Evolutionary conservation across 345 rosid genomes (phyloP), one percentile per base, ranked within the genome.

Genomic region (Syzygium aqueum): DNA sequence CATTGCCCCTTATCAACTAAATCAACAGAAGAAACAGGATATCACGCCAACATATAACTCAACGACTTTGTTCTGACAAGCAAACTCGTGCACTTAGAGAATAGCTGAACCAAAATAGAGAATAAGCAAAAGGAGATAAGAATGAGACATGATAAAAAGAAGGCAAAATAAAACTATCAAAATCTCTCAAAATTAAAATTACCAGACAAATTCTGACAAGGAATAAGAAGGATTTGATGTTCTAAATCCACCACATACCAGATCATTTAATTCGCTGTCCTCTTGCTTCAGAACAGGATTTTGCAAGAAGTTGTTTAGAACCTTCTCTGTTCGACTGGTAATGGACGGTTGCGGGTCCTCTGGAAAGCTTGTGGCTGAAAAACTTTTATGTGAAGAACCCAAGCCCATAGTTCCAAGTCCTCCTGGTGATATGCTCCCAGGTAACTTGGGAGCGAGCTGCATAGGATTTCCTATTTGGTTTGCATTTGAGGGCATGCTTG

Each of bases 291-390:
- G 91, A 73, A 92, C 84, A 59, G 96, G 96, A 67, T 90, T 93
- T 85, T 94, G 95, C 21, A 95, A 92, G 89, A 96, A 96, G 91
- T 90, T 93, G 87, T 86, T 93, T 77, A 95, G 53, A 87, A 96
- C 98, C 87, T 95, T 91, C 89, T 97, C 99, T 49, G 99, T 96
- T 91, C 92, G 93, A 88, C 91, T 94, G 85, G 94, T 93, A 23
- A 93, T 91, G 37, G 95, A 88, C 30, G 93, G 30, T 7, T 93
- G 93, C 43, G 93, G 22, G 9, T 93, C 92, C 54, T 4, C 89
- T 77, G 87, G 83, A 86, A 86, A 11, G 86, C 87, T 86, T 56
- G 85, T 86, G 28, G 91, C 86, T 11, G 89, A 65, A 40, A 87
- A 19, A 23, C 88, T 89, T 87, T 87, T 88, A 83, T 84, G 73